phyloP scores from a whole-genome alignment of 2,329 filamentous ascomycete genomes.

The Dactylellina drechsleri region DNA sequence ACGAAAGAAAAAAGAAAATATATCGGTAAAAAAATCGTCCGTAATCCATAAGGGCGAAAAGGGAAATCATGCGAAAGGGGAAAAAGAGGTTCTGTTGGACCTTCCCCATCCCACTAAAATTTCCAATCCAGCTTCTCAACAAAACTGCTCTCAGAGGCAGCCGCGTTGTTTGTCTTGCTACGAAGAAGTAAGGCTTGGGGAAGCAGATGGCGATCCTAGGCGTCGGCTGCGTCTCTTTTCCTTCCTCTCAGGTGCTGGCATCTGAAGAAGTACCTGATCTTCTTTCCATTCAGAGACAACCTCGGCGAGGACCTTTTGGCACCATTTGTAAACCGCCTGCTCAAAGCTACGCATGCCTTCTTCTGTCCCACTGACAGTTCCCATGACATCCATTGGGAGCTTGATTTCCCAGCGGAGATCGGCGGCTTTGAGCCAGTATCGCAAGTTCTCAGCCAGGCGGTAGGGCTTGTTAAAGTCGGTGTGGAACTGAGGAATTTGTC shows the following conservation, averaged over 20 bases:
- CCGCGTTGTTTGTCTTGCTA: conserved; percentile 20
- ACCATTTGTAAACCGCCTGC: conserved; percentile 83
- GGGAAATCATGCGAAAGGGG: conserved; percentile 2
- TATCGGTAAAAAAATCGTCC: conserved; percentile 8
- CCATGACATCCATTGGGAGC: conserved; percentile 84
- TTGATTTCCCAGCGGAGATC: conserved; percentile 92
- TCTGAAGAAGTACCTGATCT: conserved; percentile 62
- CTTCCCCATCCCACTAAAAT: conserved; percentile 18
- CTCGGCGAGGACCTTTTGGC: conserved; percentile 81
- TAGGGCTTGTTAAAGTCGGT: conserved; percentile 96
- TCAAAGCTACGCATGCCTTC: conserved; percentile 85
- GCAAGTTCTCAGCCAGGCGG: conserved; percentile 88
- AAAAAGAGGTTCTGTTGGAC: conserved; percentile 21
- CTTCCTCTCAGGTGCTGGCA: conserved; percentile 60
- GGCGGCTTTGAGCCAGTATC: conserved; percentile 95
- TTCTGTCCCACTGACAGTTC: conserved; percentile 78
- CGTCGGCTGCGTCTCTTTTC: conserved; percentile 56
- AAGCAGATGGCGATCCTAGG: conserved; percentile 39
- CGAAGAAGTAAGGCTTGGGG: conserved; percentile 21
- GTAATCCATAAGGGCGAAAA: conserved; percentile 25
- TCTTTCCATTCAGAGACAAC: conserved; percentile 77
- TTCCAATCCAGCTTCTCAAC: conserved; percentile 21
- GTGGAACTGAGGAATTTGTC: conserved; percentile 87
- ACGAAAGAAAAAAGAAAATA: conserved; percentile 22
- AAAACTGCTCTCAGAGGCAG: conserved; percentile 26